phyloP scores from a whole-genome alignment of 805 yeast genomes.

The Kuraishia ogatae region DNA sequence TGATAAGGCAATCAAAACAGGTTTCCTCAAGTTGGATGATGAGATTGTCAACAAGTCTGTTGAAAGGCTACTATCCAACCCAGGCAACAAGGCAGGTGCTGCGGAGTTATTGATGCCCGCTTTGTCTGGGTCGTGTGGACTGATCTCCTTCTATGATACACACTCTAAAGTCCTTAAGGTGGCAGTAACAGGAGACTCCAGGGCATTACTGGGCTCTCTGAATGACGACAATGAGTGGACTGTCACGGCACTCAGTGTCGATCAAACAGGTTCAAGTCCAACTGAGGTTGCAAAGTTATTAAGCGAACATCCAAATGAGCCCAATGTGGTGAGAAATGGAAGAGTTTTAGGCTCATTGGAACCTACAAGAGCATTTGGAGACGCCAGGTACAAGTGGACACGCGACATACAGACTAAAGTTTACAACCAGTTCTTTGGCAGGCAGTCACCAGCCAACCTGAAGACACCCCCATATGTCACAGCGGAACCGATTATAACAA shows the following conservation, averaged over 20 bases:
- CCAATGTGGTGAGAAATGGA: constrained; percentile 75
- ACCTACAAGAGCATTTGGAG: constrained; percentile 96
- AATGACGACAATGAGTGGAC: constrained; percentile 69
- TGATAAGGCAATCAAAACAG: constrained; percentile 73
- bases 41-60: constrained; percentile 76
- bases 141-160: constrained; percentile 81
- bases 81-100: constrained; percentile 54
- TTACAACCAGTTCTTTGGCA: constrained; percentile 73
- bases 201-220: constrained; percentile 79
- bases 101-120: constrained; percentile 85
- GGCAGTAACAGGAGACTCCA: constrained; percentile 94
- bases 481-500: constrained; percentile 87
- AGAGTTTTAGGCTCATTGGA: constrained; percentile 89
- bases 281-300: constrained; percentile 78
- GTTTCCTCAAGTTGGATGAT: constrained; percentile 77
- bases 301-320: constrained; percentile 88
- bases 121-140: constrained; percentile 89
- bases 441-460: constrained; percentile 62
- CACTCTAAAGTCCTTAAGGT: constrained; percentile 63
- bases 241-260: constrained; percentile 76
- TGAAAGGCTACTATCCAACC: constrained; percentile 56
- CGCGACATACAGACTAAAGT: constrained; percentile 62
- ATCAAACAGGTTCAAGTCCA: constrained; percentile 90
- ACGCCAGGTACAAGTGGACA: constrained; percentile 86
- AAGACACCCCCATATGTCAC: constrained; percentile 96